Evolutionary conservation across 257 asterid genomes (phyloP), one percentile per base, ranked within the genome.

Genomic region (Penstemon barbatus): DNA sequence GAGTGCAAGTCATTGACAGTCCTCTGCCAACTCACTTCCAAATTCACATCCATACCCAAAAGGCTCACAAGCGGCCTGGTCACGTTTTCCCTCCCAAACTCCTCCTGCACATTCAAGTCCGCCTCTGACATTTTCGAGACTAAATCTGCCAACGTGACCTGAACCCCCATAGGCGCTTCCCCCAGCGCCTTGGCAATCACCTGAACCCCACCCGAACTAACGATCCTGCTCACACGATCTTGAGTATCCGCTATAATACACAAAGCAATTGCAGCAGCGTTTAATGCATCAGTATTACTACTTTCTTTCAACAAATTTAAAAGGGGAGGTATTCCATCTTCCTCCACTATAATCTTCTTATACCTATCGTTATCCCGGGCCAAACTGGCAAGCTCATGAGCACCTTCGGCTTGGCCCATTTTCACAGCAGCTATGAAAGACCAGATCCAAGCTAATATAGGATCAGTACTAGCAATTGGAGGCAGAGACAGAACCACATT

Each of bases 391-490:
- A 86, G 58, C 48, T 71, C 74, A 0, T 69, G 65, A 1, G 87
- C 90, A 4, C 84, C 86, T 38, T 80, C 88, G 52, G 79, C 71
- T 65, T 87, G 82, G 65, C 90, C 90, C 77, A 68, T 49, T 13
- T 82, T 84, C 42, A 71, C 78, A 8, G 83, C 80, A 66, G 87
- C 85, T 33, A 84, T 75, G 63, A 41, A 71, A 38, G 87, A 78
- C 93, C 94, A 87, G 9, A 87, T 78, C 79, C 78, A 84, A 7
- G 90, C 90, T 4, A 86, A 51, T 25, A 72, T 80, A 2, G 93
- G 93, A 10, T 82, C 80, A 13, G 72, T 84, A 48, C 62, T 71
- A 3, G 90, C 90, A 39, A 86, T 75, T 3, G 90, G 88, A 42
- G 89, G 90, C 5, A 86, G 61, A 3, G 89, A 73, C 18, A 73